phyloP scores from a whole-genome alignment of 1,139 yeast genomes.

The Debaryomyces sp. region DNA sequence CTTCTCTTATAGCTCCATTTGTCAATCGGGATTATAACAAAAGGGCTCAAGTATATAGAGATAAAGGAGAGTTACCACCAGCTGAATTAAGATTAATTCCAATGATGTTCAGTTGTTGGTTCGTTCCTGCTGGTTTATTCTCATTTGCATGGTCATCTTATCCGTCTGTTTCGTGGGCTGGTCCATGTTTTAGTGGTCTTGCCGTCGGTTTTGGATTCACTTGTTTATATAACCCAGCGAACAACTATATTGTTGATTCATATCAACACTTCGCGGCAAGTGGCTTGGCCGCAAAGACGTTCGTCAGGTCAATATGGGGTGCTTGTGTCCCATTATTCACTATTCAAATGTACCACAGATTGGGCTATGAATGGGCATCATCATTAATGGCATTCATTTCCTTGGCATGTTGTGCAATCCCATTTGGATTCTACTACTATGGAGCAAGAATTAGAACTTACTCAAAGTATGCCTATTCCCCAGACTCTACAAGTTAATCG shows the following conservation, averaged over 20 bases:
- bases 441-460: constrained; percentile 58
- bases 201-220: constrained; percentile 66
- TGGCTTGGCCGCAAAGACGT: constrained; percentile 68
- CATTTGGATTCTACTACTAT: constrained; percentile 53
- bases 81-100: constrained; percentile 63
- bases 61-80: constrained; percentile 58
- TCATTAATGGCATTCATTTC: constrained; percentile 66
- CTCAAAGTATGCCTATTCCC: constrained; percentile 56
- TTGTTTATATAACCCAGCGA: constrained; percentile 64
- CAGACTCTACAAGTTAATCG: constrained; percentile 52
- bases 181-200: constrained; percentile 61
- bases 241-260: constrained; percentile 70
- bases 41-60: constrained; percentile 52
- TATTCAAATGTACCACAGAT: constrained; percentile 73
- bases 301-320: constrained; percentile 71
- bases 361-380: constrained; percentile 75
- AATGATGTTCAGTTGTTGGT: constrained; percentile 67
- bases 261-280: constrained; percentile 75
- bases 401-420: constrained; percentile 64
- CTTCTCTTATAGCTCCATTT: constrained; percentile 55
- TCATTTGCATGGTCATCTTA: constrained; percentile 67
- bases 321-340: constrained; percentile 75
- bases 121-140: constrained; percentile 60
- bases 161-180: constrained; percentile 60
- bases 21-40: constrained; percentile 62